Conservation (phyloP, 441 rosid species). For the Pelargonium cotyledonis region DNA sequence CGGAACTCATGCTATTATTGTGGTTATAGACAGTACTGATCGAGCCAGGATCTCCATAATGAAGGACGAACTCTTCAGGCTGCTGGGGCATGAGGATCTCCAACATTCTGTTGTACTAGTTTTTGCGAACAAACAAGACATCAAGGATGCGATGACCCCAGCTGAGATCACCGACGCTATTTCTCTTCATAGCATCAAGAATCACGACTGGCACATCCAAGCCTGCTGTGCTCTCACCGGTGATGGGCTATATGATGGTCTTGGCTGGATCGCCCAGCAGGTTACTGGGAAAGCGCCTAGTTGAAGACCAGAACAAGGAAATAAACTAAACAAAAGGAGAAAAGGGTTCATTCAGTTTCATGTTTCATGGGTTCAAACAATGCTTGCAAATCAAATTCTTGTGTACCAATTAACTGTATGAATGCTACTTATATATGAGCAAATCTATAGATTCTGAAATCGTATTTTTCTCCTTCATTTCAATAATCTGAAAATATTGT, state of each 20-base stretch:
- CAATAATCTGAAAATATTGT: neutral
- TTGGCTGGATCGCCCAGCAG: conserved; percentile 1
- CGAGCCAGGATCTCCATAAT: neutral
- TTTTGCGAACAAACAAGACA: conserved; percentile 92
- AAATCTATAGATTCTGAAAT: conserved; percentile 20
- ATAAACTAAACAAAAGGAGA: neutral
- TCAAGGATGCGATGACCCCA: conserved; percentile 93
- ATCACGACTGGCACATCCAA: conserved; percentile 98
- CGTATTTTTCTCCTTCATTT: neutral
- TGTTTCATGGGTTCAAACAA: conserved; percentile 14
- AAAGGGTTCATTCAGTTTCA: conserved; percentile 7
- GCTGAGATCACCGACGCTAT: conserved; percentile 88
- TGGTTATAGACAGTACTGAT: conserved; percentile 84
- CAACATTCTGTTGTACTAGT: conserved; percentile 37
- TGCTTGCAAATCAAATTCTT: conserved; percentile 9
- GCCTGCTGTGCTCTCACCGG: conserved; percentile 87
- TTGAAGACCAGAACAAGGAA: conserved; percentile 24
- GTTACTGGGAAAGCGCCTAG: conserved; percentile 67
- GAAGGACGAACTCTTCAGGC: neutral
- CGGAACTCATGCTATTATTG: conserved; percentile 89
- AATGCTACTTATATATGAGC: neutral
- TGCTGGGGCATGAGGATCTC: neutral
- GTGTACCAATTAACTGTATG: conserved; percentile 13
- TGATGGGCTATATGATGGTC: conserved; percentile 4
- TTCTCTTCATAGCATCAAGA: conserved; percentile 89